Evolutionary conservation across 352 stramenopile genomes (phyloP), one percentile per base, ranked within the genome.

Genomic region (Phytopythium litorale): DNA sequence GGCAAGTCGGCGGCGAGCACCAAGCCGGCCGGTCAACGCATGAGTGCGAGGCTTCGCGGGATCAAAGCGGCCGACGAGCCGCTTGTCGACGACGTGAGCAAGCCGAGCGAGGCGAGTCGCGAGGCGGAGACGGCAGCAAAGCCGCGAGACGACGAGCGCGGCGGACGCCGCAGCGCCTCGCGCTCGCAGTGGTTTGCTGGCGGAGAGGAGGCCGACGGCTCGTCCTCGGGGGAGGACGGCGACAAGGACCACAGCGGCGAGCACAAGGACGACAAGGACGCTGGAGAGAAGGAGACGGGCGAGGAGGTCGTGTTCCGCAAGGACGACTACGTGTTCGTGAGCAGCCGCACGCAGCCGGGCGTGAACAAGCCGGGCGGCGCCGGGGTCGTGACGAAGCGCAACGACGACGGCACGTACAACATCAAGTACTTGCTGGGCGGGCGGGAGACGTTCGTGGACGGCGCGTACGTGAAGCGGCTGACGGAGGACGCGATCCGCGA

Each of bases 391-490:
- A 55, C 69, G 43, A 57, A 69, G 9, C 63, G 66, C 33, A 88
- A 91, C 58, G 78, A 80, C 11, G 84, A 93, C 48, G 79, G 74
- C 51, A 81, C 80, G 18, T 93, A 92, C 70, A 76, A 88, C 56
- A 73, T 96, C 60, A 96, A 96, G 72, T 96, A 93, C 64, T 63
- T 96, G 46, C 70, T 96, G 13, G 87, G 87, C 19, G 84, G 87
- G 0, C 76, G 70, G 19, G 87, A 96, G 65, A 93, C 92, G 65
- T 65, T 64, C 33, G 77, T 96, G 3, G 70, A 66, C 18, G 65
- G 73, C 0, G 68, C 75, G 43, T 94, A 88, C 60, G 79, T 96
- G 4, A 77, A 71, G 40, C 68, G 76, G 7, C 66, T 91, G 37
- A 94, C 84, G 1, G 87, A 96, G 30, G 73, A 83, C 43, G 81